These are phyloP conservation scores for Monilinia fructigena DNA, from an alignment of 2,329 filamentous ascomycete genomes.

Conservation along the genomic window DNA sequence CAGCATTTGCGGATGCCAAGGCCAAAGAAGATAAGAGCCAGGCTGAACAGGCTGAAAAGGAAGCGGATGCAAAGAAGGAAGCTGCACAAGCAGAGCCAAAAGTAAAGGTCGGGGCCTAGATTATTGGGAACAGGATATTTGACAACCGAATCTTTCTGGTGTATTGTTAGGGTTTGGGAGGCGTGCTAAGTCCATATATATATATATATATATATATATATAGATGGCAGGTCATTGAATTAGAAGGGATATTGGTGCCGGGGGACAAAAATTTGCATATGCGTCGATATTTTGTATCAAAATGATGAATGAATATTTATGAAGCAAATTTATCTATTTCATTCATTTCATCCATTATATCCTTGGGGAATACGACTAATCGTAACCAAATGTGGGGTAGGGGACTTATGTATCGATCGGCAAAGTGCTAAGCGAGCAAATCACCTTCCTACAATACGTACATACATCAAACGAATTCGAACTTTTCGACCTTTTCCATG, in stretches of 20 bases:
- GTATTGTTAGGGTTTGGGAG: neutral
- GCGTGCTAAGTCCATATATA: neutral
- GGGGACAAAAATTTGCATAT: neutral
- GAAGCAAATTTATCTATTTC: neutral
- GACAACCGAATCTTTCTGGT: neutral
- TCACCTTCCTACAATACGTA: neutral
- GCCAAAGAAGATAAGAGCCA: constrained; percentile 26
- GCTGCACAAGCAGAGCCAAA: neutral
- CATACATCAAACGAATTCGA: neutral
- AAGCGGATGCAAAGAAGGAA: constrained; percentile 21
- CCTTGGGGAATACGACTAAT: neutral
- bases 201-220: no score
- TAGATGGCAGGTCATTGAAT: neutral
- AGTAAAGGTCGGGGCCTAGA: neutral
- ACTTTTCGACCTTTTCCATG: no score
- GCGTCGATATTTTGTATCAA: constrained; percentile 1
- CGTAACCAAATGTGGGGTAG: neutral
- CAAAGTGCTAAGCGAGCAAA: constrained; percentile 1
- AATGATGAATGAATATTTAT: neutral
- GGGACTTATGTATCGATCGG: neutral
- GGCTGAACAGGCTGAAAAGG: constrained; percentile 24
- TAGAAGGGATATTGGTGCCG: neutral
- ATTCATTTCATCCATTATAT: neutral
- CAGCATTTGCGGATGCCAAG: constrained; percentile 26
- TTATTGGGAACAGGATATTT: neutral